Percentiles rank a stretch among this genome's conserved stretches.
Conservation (phyloP, 257 asterid genomes). For the Mentha longifolia region DNA sequence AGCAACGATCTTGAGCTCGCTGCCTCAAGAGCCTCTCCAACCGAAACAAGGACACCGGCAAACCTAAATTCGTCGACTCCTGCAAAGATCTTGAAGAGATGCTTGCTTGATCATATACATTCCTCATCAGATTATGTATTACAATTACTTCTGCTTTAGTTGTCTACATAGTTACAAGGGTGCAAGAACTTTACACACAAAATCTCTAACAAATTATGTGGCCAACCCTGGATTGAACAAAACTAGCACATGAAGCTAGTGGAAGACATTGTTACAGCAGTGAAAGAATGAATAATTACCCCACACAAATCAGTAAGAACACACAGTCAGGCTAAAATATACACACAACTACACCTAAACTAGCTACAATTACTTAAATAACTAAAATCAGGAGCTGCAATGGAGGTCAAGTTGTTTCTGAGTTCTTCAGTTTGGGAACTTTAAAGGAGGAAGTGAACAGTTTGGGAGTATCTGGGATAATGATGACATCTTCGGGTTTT, state of each 20-base stretch:
- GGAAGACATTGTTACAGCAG: slow-evolving; percentile 20
- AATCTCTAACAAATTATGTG: not conserved
- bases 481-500: slow-evolving; percentile 42
- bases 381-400: not conserved
- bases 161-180: not conserved
- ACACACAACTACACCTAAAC: not conserved
- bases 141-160: too few relatives aligned
- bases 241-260: not conserved
- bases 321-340: not conserved
- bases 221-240: too few relatives aligned
- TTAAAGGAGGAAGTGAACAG: slow-evolving; percentile 75
- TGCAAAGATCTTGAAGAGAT: not conserved
- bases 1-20: slow-evolving; percentile 72
- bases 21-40: slow-evolving; percentile 64
- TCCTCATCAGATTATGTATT: too few relatives aligned
- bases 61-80: not conserved
- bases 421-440: slow-evolving; percentile 74
- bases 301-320: not conserved
- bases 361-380: not conserved
- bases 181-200: slow-evolving; percentile 22
- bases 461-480: slow-evolving; percentile 52
- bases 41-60: slow-evolving; percentile 21
- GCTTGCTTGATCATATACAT: not conserved
- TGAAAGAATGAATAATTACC: slow-evolving; percentile 23
- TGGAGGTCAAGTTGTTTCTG: slow-evolving; percentile 35